These are phyloP conservation scores for Boletus pseudopeckii DNA, from an alignment of 768 basidiomycete species.

Conservation along the genomic window DNA sequence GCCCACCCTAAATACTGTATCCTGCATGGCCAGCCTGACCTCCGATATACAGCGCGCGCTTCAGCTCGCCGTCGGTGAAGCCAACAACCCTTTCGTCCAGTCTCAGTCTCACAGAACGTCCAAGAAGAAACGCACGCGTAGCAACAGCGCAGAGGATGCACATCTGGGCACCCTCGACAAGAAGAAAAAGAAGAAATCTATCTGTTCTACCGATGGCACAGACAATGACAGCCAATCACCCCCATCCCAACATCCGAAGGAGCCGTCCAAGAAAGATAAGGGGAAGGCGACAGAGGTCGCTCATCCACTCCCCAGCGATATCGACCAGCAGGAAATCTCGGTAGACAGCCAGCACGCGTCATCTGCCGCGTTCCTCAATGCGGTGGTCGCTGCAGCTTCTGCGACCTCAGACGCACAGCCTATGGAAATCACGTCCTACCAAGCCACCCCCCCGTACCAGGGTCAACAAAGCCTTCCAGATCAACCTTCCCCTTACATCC, in stretches of 20 bases:
- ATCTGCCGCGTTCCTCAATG: conserved; percentile 58
- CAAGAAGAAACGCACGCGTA: conserved; percentile 37
- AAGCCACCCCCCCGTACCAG: conserved; percentile 34
- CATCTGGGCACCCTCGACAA: conserved; percentile 24
- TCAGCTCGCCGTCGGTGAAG: conserved; percentile 47
- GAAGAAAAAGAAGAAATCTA: conserved; percentile 33
- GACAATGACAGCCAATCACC: conserved; percentile 8
- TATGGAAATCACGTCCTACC: conserved; percentile 25
- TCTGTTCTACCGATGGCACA: neutral
- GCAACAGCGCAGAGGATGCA: conserved; percentile 9
- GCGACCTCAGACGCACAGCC: conserved; percentile 39
- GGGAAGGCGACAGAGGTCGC: conserved; percentile 33
- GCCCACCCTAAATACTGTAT: conserved; percentile 38
- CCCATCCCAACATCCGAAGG: neutral
- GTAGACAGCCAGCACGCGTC: conserved; percentile 42
- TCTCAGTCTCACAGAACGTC: conserved; percentile 22
- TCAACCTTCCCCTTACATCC: conserved; percentile 25
- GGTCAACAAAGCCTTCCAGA: conserved; percentile 31
- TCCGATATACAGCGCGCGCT: conserved; percentile 49
- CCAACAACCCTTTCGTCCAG: conserved; percentile 37
- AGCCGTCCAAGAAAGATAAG: conserved; percentile 30
- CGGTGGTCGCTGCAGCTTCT: conserved; percentile 64
- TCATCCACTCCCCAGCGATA: conserved; percentile 34
- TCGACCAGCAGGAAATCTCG: conserved; percentile 20
- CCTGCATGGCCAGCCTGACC: conserved; percentile 33